Conservation (phyloP, 2,329 filamentous ascomycete genomes). For the Harringtonia aguacate region DNA sequence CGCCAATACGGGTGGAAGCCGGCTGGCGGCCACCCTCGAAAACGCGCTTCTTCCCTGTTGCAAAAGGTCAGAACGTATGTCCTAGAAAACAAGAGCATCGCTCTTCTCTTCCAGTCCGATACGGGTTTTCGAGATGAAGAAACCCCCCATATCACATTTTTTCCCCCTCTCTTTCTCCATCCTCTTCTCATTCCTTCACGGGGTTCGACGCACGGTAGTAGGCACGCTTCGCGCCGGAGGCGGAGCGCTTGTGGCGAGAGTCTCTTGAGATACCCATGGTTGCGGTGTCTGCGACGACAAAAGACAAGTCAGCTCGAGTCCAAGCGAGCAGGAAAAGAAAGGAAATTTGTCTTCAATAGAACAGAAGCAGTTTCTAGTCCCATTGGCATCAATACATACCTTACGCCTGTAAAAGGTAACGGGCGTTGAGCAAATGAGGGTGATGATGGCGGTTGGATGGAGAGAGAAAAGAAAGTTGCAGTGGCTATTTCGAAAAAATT, state of each 20-base stretch:
- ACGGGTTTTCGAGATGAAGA: constrained; percentile 51
- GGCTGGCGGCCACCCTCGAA: constrained; percentile 99
- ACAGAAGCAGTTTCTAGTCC: neutral
- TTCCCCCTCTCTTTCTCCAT: no score
- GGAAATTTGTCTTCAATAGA: neutral
- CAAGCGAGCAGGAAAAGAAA: neutral
- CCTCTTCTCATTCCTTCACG: neutral
- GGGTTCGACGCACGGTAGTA: constrained; percentile 65
- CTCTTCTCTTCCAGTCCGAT: constrained; percentile 28
- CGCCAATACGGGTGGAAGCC: constrained; percentile 97
- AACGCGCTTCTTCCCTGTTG: constrained; percentile 86
- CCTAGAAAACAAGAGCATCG: constrained; percentile 16
- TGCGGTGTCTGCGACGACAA: constrained; percentile 50
- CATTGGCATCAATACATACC: constrained; percentile 4
- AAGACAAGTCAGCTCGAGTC: neutral
- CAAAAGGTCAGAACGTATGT: constrained; percentile 66
- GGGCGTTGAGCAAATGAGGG: constrained; percentile 8
- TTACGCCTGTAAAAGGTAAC: constrained; percentile 9
- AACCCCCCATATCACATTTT: neutral
- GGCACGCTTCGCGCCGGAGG: constrained; percentile 95
- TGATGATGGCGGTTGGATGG: constrained; percentile 9
- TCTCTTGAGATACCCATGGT: constrained; percentile 99
- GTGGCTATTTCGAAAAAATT: constrained; percentile 7
- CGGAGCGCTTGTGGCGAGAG: constrained; percentile 99
- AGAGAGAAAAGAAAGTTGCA: constrained; percentile 5